Evolutionary conservation across 805 yeast genomes (phyloP).

Genomic region (Scheffersomyces stipitis): DNA sequence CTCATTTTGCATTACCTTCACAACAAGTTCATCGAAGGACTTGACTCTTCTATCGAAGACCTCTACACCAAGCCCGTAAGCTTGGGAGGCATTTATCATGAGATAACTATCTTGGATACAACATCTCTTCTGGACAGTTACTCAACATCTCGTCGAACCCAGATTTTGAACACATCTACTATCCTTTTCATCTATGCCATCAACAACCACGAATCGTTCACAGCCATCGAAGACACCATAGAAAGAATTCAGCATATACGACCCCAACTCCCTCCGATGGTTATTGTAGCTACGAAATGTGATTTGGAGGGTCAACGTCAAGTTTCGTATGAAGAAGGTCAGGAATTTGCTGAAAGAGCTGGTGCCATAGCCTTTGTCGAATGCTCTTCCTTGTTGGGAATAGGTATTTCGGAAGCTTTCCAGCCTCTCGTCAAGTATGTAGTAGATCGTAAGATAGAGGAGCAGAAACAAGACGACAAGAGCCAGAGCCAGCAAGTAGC

Average conservation of each 20-base stretch:
- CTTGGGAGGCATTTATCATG: slow-evolving; percentile 19
- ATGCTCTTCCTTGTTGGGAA: slow-evolving; percentile 21
- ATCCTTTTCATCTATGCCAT: slow-evolving; percentile 32
- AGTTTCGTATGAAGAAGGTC: slow-evolving; percentile 30
- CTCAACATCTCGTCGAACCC: slow-evolving; percentile 23
- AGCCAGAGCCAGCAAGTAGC: slow-evolving; percentile 1
- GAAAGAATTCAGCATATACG: slow-evolving; percentile 23
- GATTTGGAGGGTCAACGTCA: slow-evolving; percentile 26
- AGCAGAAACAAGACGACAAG: slow-evolving; percentile 1
- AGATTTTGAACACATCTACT: slow-evolving; percentile 30
- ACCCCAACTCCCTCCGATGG: slow-evolving; percentile 27
- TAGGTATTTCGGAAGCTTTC: slow-evolving; percentile 26
- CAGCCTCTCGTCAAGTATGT: slow-evolving; percentile 21
- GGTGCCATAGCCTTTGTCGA: slow-evolving; percentile 31
- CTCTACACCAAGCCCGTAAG: slow-evolving; percentile 18
- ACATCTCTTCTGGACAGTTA: slow-evolving; percentile 24
- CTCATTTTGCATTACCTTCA: slow-evolving; percentile 25
- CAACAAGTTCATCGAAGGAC: slow-evolving; percentile 15
- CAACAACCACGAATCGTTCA: slow-evolving; percentile 24
- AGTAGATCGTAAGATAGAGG: slow-evolving; percentile 2
- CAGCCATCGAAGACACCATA: slow-evolving; percentile 26
- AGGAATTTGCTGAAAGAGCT: slow-evolving; percentile 22
- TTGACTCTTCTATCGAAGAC: slow-evolving; percentile 23
- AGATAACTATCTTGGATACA: slow-evolving; percentile 34
- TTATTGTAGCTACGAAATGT: slow-evolving; percentile 29